Evolutionary conservation across 2,329 filamentous ascomycete species (phyloP), one percentile per base, ranked within the genome.

Genomic region (Microsporum audouinii): DNA sequence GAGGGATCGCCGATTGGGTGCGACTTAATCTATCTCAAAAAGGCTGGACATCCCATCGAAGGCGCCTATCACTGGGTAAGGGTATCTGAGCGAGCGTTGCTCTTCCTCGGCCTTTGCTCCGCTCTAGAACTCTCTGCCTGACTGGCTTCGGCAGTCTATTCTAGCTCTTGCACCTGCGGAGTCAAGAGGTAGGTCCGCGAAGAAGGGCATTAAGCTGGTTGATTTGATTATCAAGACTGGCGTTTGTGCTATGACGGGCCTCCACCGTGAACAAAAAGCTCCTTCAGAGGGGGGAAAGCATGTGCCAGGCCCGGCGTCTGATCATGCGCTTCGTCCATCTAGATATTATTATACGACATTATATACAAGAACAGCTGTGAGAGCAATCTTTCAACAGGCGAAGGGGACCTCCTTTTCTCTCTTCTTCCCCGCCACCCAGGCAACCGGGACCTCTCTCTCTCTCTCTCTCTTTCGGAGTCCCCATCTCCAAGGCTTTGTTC

Each of bases 1-100:
- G n/a, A 55, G 45, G 45, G 31, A 55, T 55, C 33, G 49, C 49
- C 49, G 49, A 55, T 38, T 55, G 49, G 49, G 49, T 36, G 31
- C n/a, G 33, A 34, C 33, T n/a, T 7, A 34, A 23, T 14, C n/a
- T 36, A 14, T 36, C 49, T 55, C 49, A 36, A 55, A 23, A 36
- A 34, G 12, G 23, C 49, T 55, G 49, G 12, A 34, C 29, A 55
- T 33, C 36, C 49, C 7, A 5, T 34, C 29, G 49, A 36, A 23
- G 14, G 45, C 45, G 45, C 45, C 45, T 49, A 49, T 49, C 45
- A 49, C 31, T 23, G 33, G 33, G 36, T 34, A 55, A 36, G 5
- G 17, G 36, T 34, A 55, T 55, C 17, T 6, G 23, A 55, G 49
- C 5, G 49, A 49, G 45, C 45, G 10, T 27, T 27, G 43, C 23